A percentile compares a stretch with the other conserved stretches of the same genome.
phyloP scores from a whole-genome alignment of 345 rosid species.

The Moringa oleifera region DNA sequence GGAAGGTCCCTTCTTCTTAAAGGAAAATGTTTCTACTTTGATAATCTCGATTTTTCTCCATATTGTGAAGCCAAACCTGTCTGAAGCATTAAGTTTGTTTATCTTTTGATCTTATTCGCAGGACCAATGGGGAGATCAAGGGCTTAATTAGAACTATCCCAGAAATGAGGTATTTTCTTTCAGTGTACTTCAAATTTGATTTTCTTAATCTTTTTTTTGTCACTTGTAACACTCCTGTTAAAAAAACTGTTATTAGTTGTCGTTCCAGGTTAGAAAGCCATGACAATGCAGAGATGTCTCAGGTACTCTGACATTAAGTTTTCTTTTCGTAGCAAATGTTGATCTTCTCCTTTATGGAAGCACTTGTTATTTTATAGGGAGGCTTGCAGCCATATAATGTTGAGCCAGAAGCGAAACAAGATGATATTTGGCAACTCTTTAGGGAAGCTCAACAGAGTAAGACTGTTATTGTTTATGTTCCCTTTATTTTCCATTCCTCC shows the following conservation, averaged over 20 bases:
- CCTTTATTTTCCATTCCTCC: background rate
- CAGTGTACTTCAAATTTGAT: background rate
- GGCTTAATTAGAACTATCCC: conserved; percentile 21
- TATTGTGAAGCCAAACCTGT: no score
- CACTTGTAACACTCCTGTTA: background rate
- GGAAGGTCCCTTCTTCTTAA: no score
- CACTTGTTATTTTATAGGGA: conserved; percentile 24
- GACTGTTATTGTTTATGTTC: background rate
- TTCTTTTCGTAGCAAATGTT: background rate
- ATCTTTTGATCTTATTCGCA: conserved; percentile 13
- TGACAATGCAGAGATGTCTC: conserved; percentile 29
- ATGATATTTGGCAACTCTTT: conserved; percentile 57
- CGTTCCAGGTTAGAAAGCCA: conserved; percentile 36
- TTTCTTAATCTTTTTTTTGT: background rate
- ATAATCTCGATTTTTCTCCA: no score
- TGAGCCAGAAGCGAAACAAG: conserved; percentile 30
- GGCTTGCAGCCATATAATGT: conserved; percentile 23
- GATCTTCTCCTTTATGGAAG: background rate
- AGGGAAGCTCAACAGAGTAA: conserved; percentile 77
- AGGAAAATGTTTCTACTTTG: no score
- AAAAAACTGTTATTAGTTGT: background rate
- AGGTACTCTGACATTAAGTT: conserved; percentile 23
- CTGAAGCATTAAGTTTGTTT: background rate
- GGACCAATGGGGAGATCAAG: conserved; percentile 37
- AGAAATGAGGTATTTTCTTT: conserved; percentile 22